Conservation (phyloP, 2,329 filamentous ascomycete species). For the Exutisphaerella laricina region DNA sequence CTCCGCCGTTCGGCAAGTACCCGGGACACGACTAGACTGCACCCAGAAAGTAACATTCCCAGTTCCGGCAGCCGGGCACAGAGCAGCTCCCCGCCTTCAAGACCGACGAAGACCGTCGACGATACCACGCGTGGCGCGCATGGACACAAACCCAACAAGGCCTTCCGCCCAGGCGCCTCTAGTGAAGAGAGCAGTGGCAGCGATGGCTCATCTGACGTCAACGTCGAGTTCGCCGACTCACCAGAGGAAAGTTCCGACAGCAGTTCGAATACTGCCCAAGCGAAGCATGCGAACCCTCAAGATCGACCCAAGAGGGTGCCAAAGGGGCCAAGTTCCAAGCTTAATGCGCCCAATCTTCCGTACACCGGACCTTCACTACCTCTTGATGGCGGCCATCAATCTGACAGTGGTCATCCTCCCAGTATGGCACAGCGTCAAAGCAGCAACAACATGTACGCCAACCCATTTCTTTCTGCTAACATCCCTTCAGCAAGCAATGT, state of each 20-base stretch:
- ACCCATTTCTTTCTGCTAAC: constrained; percentile 15
- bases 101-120: constrained; percentile 2
- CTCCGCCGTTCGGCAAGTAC: constrained; percentile 51
- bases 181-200: constrained; percentile 16
- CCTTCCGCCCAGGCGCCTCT: constrained; percentile 11
- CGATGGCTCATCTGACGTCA: constrained; percentile 19
- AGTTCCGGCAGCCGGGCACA: constrained; percentile 22
- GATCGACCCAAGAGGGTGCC: constrained; percentile 31
- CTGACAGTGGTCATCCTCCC: constrained; percentile 18
- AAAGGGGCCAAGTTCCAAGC: constrained; percentile 27
- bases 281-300: constrained; percentile 7
- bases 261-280: constrained; percentile 7
- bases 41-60: constrained; percentile 23
- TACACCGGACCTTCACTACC: constrained; percentile 1
- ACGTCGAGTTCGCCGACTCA: constrained; percentile 10
- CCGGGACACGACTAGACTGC: constrained; percentile 37
- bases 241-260: constrained; percentile 10
- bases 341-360: constrained; percentile 21
- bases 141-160: too few species aligned
- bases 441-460: constrained; percentile 31
- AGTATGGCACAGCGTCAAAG: constrained; percentile 29
- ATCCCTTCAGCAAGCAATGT: constrained; percentile 1
- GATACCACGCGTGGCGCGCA: neutral
- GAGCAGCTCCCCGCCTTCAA: constrained; percentile 7
- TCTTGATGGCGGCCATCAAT: constrained; percentile 10